A percentile compares a stretch with the other conserved stretches of the same genome.
phyloP scores from a whole-genome alignment of 2,329 filamentous ascomycete genomes.

The Anthostomella pinea region DNA sequence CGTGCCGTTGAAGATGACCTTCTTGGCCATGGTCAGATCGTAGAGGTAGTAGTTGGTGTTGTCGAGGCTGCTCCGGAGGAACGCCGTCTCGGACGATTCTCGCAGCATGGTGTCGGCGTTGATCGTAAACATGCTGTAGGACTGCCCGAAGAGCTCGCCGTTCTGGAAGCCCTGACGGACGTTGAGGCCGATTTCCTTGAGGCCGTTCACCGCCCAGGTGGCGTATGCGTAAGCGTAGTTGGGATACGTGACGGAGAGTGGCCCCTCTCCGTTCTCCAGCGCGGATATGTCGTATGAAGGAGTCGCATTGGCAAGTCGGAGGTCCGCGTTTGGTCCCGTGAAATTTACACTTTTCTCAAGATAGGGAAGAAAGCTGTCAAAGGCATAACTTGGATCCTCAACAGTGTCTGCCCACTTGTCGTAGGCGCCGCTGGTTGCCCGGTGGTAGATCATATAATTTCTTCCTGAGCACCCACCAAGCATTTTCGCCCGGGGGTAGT shows the following conservation, averaged over 20 bases:
- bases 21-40: slow-evolving; percentile 39
- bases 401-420: slow-evolving; percentile 17
- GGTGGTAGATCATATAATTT: slow-evolving; percentile 25
- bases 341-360: slow-evolving; percentile 18
- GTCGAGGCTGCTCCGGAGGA: slow-evolving; percentile 31
- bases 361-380: slow-evolving; percentile 12
- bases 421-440: slow-evolving; percentile 6
- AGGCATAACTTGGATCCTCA: slow-evolving; percentile 14
- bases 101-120: slow-evolving; percentile 25
- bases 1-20: slow-evolving; percentile 41
- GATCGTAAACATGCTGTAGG: slow-evolving; percentile 33
- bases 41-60: slow-evolving; percentile 34
- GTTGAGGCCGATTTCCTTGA: slow-evolving; percentile 36
- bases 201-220: slow-evolving; percentile 34
- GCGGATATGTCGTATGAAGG: slow-evolving; percentile 22
- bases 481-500: slow-evolving; percentile 23
- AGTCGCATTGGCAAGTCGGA: slow-evolving; percentile 21
- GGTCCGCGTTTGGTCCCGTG: slow-evolving; percentile 7
- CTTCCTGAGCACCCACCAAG: slow-evolving; percentile 23
- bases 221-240: slow-evolving; percentile 36
- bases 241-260: slow-evolving; percentile 38
- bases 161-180: slow-evolving; percentile 34
- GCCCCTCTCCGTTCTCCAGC: slow-evolving; percentile 29
- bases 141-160: slow-evolving; percentile 38
- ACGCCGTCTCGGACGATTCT: slow-evolving; percentile 36